Percentiles rank a stretch among this genome's conserved stretches.
phyloP scores from a whole-genome alignment of 768 basidiomycete genomes.

The Termitomyces sp. region DNA sequence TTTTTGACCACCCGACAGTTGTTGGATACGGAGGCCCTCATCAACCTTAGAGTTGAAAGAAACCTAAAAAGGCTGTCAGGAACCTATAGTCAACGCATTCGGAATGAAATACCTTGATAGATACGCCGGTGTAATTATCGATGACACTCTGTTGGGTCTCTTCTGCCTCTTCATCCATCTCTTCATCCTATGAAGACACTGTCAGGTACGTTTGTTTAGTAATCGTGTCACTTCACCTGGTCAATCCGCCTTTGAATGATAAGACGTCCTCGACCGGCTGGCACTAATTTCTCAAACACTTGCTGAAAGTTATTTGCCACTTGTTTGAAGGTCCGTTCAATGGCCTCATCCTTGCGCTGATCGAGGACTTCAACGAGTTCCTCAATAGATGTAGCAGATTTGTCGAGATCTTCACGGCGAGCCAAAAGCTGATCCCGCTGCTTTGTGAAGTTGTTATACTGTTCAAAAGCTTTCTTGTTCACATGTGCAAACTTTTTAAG shows the following conservation, averaged over 20 bases:
- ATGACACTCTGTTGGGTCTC: constrained; percentile 71
- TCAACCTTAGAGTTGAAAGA: constrained; percentile 99
- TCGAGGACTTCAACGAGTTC: constrained; percentile 92
- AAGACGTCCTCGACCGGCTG: constrained; percentile 84
- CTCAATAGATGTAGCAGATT: constrained; percentile 83
- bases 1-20: constrained; percentile 96
- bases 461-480: constrained; percentile 99
- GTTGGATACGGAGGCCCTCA: constrained; percentile 94
- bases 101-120: constrained; percentile 68
- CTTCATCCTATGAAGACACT: constrained; percentile 54
- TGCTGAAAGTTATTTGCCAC: constrained; percentile 97
- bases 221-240: constrained; percentile 42
- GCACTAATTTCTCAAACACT: constrained; percentile 94
- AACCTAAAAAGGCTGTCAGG: constrained; percentile 44
- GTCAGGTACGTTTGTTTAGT: neutral
- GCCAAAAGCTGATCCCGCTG: constrained; percentile 88
- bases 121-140: constrained; percentile 95
- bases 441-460: constrained; percentile 96
- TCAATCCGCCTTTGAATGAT: constrained; percentile 92
- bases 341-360: constrained; percentile 97
- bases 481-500: constrained; percentile 97
- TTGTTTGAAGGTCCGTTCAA: constrained; percentile 97
- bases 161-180: constrained; percentile 66
- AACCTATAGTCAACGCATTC: neutral
- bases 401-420: constrained; percentile 88